Base-by-base conservation (phyloP, 1,284 basidiomycete species). In the Ustilago xerochloae region DNA sequence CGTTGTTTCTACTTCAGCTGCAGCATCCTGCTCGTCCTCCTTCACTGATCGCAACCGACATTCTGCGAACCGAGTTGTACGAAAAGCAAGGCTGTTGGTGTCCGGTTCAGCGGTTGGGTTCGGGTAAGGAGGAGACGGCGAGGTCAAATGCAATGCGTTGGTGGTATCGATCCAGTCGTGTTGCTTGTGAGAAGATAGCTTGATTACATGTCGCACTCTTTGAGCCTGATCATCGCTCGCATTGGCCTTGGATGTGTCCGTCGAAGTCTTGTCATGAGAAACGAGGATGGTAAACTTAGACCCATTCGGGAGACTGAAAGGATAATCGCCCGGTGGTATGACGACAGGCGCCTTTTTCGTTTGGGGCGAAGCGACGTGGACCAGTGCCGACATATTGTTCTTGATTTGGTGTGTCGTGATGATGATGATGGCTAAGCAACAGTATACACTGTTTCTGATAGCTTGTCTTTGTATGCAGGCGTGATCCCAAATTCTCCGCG, bases 81-180 rank as follows among this genome's bases (percentile, higher is more conserved):
- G 68, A 38, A 65, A 67, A 2, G 62, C 65, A 6, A 78, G 51
- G 29, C 75, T 67, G 60, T 82, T 78, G 47, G 79, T 80, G 48
- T 81, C 71, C 2, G 80, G 79, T 48, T 82, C 80, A n/a, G 79
- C 56, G 3, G 75, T 55, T 8, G 74, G 58, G 38, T 63, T 66
- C 1, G 72, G 57, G 38, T 73, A 81, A 1, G 70, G 62, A 2
- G 73, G 56, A 12, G 45, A 50, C 0, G 78, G 76, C 26, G 78
- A 51, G 4, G 26, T 56, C 15, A 80, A 67, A 8, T 39, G 28
- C 22, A 80, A 33, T 5, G 61, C 51, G 48, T 63, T 74, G 24
- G 5, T 43, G 5, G 47, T 46, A 36, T 74, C 71, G 43, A 74
- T 54, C 58, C 50, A 68, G 9, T 55, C 64, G 46, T 65, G 65